phyloP scores from a whole-genome alignment of 352 stramenopile species.

The Blastocystis sp. region DNA sequence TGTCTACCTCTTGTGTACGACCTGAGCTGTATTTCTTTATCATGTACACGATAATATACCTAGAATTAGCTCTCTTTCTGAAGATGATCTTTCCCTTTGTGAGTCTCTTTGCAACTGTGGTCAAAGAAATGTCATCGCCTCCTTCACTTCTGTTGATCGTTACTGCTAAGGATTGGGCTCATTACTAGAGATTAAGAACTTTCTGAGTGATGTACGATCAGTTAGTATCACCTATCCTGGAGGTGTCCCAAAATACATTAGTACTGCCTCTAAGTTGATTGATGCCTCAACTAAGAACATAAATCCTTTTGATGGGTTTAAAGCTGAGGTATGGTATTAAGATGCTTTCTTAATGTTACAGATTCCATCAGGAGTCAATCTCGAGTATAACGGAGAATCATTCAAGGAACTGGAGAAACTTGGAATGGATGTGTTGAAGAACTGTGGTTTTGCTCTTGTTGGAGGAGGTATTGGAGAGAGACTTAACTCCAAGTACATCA shows the following conservation, averaged over 20 bases:
- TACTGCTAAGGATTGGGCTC: neutral
- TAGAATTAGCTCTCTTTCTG: slow-evolving; percentile 42
- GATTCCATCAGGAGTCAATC: slow-evolving; percentile 67
- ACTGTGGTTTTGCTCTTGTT: slow-evolving; percentile 87
- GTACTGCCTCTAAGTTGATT: slow-evolving; percentile 69
- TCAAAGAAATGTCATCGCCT: slow-evolving; percentile 38
- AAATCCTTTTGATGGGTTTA: slow-evolving; percentile 72
- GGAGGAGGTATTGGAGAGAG: slow-evolving; percentile 90
- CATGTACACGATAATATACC: neutral
- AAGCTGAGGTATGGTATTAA: slow-evolving; percentile 53
- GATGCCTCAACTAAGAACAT: slow-evolving; percentile 67
- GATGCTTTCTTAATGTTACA: neutral
- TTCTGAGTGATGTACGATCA: slow-evolving; percentile 24
- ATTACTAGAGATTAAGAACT: slow-evolving; percentile 56
- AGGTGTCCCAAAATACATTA: slow-evolving; percentile 70
- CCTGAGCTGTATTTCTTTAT: slow-evolving; percentile 10
- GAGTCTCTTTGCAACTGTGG: slow-evolving; percentile 7
- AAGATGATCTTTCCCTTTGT: slow-evolving; percentile 42
- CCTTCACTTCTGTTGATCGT: slow-evolving; percentile 29
- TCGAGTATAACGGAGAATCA: slow-evolving; percentile 71
- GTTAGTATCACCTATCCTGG: slow-evolving; percentile 69
- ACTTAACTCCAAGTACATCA: slow-evolving; percentile 89
- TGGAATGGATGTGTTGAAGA: slow-evolving; percentile 66
- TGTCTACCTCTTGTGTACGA: slow-evolving; percentile 44
- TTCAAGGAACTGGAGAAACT: slow-evolving; percentile 72